Base-by-base conservation (phyloP, 441 rosid species). In the Pelargonium myrrhifolium region DNA sequence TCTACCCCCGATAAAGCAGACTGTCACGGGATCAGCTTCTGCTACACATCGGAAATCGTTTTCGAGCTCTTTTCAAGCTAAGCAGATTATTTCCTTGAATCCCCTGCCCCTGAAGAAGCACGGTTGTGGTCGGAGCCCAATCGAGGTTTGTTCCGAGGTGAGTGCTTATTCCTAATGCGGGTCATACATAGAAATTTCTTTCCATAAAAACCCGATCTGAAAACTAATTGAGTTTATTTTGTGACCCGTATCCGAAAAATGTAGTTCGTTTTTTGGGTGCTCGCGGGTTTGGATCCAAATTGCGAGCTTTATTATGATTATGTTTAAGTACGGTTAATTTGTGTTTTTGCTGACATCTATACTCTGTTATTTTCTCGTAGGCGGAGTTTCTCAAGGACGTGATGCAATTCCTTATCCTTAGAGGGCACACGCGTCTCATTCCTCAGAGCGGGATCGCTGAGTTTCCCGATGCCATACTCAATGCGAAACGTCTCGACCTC, bases 351-450 rank as follows among this genome's bases (percentile, higher is more conserved):
- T 35, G 39, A 35, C 39, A 35, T 35, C 2, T 55, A 18, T 3
- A 20, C 9, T 55, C 9, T 21, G 12, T 49, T 6, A 22, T 55
- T 20, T 20, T 20, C n/a, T 18, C 3, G 60, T 20, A 55, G 60
- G 60, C 6, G 8, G 60, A 55, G 60, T 55, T 55, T 55, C 60
- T 55, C 12, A 55, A 55, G 60, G 60, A 55, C 3, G 60, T 55
- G 26, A 55, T 55, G 60, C 60, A 55, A 20, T 55, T 55, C 60
- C 60, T 55, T 55, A 55, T 55, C 10, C 60, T 55, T 20, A 18
- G 60, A 55, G 60, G 60, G 21, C 60, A 55, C 22, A 55, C 60
- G 18, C 60, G 60, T 55, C 60, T 55, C 26, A 55, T 55, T 55
- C 60, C 60, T 55, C 60, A 55, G 60, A 55, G 26, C 12, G 60